Percentiles rank a stretch among this genome's conserved stretches.
Conservation (phyloP, 2,329 filamentous ascomycete species). For the Trichoderma oligosporum region DNA sequence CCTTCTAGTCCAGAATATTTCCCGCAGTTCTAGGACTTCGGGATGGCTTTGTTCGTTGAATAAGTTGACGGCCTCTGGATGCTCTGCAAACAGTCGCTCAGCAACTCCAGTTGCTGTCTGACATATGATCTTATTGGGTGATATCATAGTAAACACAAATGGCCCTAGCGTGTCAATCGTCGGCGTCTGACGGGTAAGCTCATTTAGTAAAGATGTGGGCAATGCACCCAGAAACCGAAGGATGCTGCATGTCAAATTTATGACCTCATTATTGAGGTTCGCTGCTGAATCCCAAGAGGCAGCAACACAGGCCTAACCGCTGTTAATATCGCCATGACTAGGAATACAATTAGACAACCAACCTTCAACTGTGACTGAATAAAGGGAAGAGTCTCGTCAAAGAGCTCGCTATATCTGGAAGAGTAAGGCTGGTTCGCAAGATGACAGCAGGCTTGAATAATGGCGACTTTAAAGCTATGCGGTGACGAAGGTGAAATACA, state of each 20-base stretch:
- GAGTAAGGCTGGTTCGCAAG: constrained; percentile 53
- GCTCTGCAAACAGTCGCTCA: constrained; percentile 42
- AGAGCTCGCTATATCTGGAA: constrained; percentile 52
- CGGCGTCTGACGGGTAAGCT: constrained; percentile 27
- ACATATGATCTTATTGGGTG: constrained; percentile 48
- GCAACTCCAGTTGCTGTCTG: constrained; percentile 47
- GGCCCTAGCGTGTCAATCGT: constrained; percentile 42
- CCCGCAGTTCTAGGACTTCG: constrained; percentile 29
- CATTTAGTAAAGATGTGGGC: constrained; percentile 35
- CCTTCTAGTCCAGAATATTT: constrained; percentile 53
- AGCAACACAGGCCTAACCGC: not conserved
- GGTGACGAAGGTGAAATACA: constrained; percentile 58
- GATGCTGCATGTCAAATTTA: constrained; percentile 39
- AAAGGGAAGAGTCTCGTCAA: constrained; percentile 52
- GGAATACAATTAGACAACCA: constrained; percentile 21
- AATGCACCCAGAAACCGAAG: constrained; percentile 56
- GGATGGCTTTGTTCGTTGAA: constrained; percentile 28
- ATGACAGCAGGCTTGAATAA: constrained; percentile 59
- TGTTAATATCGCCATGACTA: constrained; percentile 19
- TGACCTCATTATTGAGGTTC: constrained; percentile 3
- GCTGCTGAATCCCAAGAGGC: constrained; percentile 3
- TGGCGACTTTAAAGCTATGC: constrained; percentile 57
- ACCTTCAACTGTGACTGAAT: constrained; percentile 57
- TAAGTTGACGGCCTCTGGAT: constrained; percentile 29
- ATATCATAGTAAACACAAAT: constrained; percentile 53